Conservation (phyloP, 108 stramenopile species). For the Asterionellopsis glacialis region DNA sequence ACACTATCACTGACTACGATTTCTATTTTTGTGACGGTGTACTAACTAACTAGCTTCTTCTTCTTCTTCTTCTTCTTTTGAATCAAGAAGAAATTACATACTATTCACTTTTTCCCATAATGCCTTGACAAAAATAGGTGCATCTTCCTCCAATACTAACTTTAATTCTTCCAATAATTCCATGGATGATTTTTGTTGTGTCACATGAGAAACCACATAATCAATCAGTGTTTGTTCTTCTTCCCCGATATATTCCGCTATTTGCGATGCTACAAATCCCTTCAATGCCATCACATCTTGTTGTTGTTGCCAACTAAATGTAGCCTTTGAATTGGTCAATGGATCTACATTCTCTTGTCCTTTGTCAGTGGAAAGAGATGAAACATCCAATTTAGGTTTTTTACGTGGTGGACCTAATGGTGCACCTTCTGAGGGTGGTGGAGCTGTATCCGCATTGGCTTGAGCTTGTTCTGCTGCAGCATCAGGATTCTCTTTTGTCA, state of each 20-base stretch:
- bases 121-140: conserved; percentile 53
- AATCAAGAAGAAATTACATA: too few relatives aligned
- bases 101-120: conserved; percentile 43
- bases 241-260: conserved; percentile 70
- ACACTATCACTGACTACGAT: too few relatives aligned
- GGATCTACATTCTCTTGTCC: conserved; percentile 13
- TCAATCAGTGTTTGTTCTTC: conserved; percentile 71
- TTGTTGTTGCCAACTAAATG: conserved; percentile 35
- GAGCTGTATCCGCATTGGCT: not conserved
- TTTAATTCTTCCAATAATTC: conserved; percentile 71
- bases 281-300: conserved; percentile 10
- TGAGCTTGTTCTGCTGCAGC: not conserved
- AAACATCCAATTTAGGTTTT: conserved; percentile 10
- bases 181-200: conserved; percentile 18
- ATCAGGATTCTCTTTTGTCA: conserved; percentile 42
- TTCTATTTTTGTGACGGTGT: too few relatives aligned
- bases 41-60: too few relatives aligned
- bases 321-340: not conserved
- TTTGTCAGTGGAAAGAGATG: conserved; percentile 11
- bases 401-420: conserved; percentile 13
- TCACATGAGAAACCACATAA: conserved; percentile 58
- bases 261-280: conserved; percentile 47
- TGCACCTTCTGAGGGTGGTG: conserved; percentile 11
- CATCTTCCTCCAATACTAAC: conserved; percentile 81
- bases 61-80: too few relatives aligned